Evolutionary conservation across 495 filamentous ascomycete genomes (phyloP).

Genomic region (Aspergillus kassunensis): DNA sequence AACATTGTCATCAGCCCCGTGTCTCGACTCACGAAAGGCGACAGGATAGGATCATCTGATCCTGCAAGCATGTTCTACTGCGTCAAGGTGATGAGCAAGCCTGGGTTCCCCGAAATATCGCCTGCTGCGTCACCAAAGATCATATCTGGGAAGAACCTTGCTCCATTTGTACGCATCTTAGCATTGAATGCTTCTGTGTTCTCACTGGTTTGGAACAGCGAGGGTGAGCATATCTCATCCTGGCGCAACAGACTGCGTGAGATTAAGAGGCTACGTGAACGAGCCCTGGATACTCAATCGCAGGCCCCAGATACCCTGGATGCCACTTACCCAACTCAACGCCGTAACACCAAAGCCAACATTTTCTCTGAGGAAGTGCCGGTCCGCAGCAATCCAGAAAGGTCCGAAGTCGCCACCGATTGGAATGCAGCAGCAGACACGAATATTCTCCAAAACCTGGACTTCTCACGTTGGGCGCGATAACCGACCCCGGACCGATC

Average conservation of each 20-base stretch:
- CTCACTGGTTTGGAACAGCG: conserved; percentile 80
- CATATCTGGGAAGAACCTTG: conserved; percentile 71
- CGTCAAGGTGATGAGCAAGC: conserved; percentile 78
- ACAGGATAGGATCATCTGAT: conserved; percentile 21
- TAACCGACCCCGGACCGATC: no score
- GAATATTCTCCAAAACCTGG: conserved; percentile 39
- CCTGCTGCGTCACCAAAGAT: conserved; percentile 84
- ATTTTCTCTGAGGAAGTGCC: conserved; percentile 43
- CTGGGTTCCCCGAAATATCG: conserved; percentile 85
- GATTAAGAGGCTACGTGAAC: conserved; percentile 76
- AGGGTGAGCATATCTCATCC: conserved; percentile 79
- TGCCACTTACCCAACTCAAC: conserved; percentile 37
- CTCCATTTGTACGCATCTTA: conserved; percentile 83
- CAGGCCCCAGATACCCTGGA: conserved; percentile 32
- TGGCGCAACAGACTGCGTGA: conserved; percentile 85
- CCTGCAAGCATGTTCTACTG: conserved; percentile 64
- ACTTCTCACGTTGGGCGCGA: conserved; percentile 44
- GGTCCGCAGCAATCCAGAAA: conserved; percentile 21
- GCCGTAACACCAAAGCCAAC: conserved; percentile 45
- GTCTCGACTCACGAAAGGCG: conserved; percentile 47
- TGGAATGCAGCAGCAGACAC: conserved; percentile 41
- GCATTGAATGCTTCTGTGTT: conserved; percentile 93
- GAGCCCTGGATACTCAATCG: conserved; percentile 31
- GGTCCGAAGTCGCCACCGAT: conserved; percentile 34
- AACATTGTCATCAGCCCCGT: conserved; percentile 94